Evolutionary conservation across 495 filamentous ascomycete species (phyloP).

Genomic region (Penicillium robsamsonii): DNA sequence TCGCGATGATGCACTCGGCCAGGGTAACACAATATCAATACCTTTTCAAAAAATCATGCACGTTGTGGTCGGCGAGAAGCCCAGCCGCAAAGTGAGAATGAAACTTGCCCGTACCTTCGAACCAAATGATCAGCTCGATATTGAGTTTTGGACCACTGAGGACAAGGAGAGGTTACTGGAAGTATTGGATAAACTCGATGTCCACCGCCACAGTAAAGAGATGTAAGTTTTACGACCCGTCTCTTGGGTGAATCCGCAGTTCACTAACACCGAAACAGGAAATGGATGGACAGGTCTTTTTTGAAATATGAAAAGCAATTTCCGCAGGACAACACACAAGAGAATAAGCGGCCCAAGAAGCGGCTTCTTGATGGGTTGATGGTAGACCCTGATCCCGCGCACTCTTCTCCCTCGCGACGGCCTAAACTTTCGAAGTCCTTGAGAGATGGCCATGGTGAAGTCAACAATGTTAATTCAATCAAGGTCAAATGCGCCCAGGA

Average conservation of each 20-base stretch:
- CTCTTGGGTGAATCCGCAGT: not conserved
- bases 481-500: not conserved
- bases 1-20: not conserved
- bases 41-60: conserved; percentile 23
- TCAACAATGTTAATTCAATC: not conserved
- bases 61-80: conserved; percentile 18
- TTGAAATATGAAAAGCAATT: conserved; percentile 17
- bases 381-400: not conserved
- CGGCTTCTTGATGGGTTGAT: not conserved
- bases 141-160: conserved; percentile 32
- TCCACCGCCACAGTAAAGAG: conserved; percentile 19
- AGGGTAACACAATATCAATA: conserved; percentile 10
- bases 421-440: not conserved
- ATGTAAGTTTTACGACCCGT: conserved; percentile 18
- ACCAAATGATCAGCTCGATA: conserved; percentile 29
- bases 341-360: conserved; percentile 15
- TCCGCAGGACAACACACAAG: conserved; percentile 6
- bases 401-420: not conserved
- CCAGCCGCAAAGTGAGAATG: conserved; percentile 38
- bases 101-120: conserved; percentile 23
- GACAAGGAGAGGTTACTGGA: conserved; percentile 23
- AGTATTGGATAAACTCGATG: conserved; percentile 10
- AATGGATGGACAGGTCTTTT: conserved; percentile 41
- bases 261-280: conserved; percentile 24
- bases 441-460: conserved; percentile 4